These are phyloP conservation scores for Strobilomyces confusus DNA, from an alignment of 768 basidiomycete genomes.

Conservation along the genomic window DNA sequence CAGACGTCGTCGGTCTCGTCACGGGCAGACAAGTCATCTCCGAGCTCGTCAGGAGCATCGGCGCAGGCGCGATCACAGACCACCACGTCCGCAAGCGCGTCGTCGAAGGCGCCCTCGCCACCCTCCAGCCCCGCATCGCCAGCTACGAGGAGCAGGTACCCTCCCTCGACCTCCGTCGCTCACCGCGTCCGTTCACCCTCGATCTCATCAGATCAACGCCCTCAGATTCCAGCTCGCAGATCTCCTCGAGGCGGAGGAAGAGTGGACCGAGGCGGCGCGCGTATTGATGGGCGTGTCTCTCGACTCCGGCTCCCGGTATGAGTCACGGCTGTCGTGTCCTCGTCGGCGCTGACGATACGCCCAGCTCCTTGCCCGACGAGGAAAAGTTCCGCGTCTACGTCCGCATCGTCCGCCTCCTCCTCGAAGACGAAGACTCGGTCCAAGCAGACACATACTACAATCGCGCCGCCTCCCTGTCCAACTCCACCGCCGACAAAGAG, in stretches of 20 bases:
- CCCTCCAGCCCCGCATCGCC: conserved; percentile 74
- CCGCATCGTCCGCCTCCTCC: conserved; percentile 86
- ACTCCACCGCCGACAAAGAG: conserved; percentile 74
- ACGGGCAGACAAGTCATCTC: conserved; percentile 85
- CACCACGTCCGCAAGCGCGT: conserved; percentile 62
- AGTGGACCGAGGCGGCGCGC: conserved; percentile 90
- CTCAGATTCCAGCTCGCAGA: conserved; percentile 89
- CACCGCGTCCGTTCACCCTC: conserved; percentile 7
- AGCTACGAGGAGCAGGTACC: conserved; percentile 93
- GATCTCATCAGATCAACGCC: conserved; percentile 59
- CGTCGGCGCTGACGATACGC: conserved; percentile 1
- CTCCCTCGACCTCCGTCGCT: conserved; percentile 17
- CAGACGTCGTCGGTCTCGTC: conserved; percentile 78
- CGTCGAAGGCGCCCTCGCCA: conserved; percentile 68
- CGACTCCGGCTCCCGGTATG: conserved; percentile 83
- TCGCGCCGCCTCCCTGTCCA: conserved; percentile 86
- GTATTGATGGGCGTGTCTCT: conserved; percentile 91
- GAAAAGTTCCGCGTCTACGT: conserved; percentile 91
- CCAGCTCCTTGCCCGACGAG: conserved; percentile 64
- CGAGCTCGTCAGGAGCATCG: conserved; percentile 72
- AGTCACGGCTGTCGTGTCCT: neutral
- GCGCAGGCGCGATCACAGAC: conserved; percentile 50
- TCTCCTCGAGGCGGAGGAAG: conserved; percentile 83
- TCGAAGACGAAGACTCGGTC: conserved; percentile 95
- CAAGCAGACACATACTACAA: conserved; percentile 99